A percentile compares a stretch with the other conserved stretches of the same genome.
Evolutionary conservation across 805 yeast genomes (phyloP).

Genomic region (Sugiyamaella lignohabitans): DNA sequence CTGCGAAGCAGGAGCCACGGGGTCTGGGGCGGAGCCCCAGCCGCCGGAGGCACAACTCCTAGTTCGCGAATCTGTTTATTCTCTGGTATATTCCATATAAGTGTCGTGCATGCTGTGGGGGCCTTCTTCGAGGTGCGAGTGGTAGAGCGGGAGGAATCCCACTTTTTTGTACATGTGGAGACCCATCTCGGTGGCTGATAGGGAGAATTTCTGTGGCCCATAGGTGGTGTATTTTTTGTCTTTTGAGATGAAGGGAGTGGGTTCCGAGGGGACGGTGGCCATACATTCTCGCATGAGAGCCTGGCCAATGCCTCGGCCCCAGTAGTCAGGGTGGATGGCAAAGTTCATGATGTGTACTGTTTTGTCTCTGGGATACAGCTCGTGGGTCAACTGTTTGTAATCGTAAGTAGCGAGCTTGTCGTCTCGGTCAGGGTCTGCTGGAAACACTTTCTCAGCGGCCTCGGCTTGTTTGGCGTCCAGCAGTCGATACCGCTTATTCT

Average conservation of each 20-base stretch:
- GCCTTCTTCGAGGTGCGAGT: no score
- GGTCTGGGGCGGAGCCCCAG: no score
- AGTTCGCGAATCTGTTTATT: no score
- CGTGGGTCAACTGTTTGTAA: background rate
- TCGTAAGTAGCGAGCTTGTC: conserved; percentile 1
- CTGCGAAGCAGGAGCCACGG: no score
- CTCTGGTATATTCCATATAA: no score
- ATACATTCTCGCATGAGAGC: background rate
- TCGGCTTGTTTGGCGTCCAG: background rate
- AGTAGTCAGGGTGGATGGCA: conserved; percentile 2
- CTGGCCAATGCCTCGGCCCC: conserved; percentile 2
- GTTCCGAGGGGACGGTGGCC: background rate
- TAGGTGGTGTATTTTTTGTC: conserved; percentile 1
- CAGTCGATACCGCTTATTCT: background rate
- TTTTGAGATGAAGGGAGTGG: conserved; percentile 4
- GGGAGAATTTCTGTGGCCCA: conserved; percentile 4
- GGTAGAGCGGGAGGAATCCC: no score
- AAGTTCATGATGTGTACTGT: background rate
- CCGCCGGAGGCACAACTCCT: no score
- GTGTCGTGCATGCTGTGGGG: no score
- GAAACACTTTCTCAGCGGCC: background rate
- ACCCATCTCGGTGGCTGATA: conserved; percentile 5
- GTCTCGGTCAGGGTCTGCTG: background rate
- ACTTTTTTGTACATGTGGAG: conserved; percentile 1
- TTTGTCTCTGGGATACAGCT: background rate